Evolutionary conservation across 495 filamentous ascomycete genomes (phyloP).

Genomic region (Bacidia gigantensis): DNA sequence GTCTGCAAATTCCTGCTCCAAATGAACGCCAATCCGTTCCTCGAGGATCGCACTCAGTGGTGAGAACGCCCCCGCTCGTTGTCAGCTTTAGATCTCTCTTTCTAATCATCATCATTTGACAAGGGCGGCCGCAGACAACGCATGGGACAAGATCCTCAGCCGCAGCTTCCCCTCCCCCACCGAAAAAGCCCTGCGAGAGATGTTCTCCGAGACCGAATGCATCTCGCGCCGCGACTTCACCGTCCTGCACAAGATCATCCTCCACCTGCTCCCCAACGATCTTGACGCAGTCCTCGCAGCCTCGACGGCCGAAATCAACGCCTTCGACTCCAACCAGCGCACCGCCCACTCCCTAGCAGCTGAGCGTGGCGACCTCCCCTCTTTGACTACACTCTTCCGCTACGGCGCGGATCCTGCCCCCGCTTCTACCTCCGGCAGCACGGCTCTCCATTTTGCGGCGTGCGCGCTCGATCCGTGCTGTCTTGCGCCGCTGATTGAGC

Average conservation of each 20-base stretch:
- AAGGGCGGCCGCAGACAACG: neutral
- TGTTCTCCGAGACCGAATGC: slow-evolving; percentile 1
- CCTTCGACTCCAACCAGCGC: slow-evolving; percentile 6
- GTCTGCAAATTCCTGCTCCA: slow-evolving; percentile 1
- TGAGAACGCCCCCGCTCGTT: neutral
- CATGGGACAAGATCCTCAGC: neutral
- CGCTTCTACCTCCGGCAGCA: neutral
- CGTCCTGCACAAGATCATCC: slow-evolving; percentile 9
- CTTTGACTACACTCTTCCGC: slow-evolving; percentile 8
- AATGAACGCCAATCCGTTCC: slow-evolving; percentile 2
- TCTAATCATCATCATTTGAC: neutral
- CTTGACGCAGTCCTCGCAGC: slow-evolving; percentile 4
- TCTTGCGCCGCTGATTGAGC: neutral
- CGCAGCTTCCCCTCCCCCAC: neutral
- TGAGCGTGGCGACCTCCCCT: slow-evolving; percentile 1
- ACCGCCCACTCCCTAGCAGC: slow-evolving; percentile 14
- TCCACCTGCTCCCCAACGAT: neutral
- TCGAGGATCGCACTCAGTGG: slow-evolving; percentile 1
- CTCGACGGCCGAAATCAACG: slow-evolving; percentile 8
- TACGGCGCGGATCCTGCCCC: slow-evolving; percentile 13
- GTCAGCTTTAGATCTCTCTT: neutral
- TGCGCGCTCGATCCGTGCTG: neutral
- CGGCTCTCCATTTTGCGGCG: slow-evolving; percentile 2
- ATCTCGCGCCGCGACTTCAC: slow-evolving; percentile 6
- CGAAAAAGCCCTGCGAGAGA: neutral